Base-by-base conservation (phyloP, 106 monocot genomes). In the Dactylorhiza incarnata region DNA sequence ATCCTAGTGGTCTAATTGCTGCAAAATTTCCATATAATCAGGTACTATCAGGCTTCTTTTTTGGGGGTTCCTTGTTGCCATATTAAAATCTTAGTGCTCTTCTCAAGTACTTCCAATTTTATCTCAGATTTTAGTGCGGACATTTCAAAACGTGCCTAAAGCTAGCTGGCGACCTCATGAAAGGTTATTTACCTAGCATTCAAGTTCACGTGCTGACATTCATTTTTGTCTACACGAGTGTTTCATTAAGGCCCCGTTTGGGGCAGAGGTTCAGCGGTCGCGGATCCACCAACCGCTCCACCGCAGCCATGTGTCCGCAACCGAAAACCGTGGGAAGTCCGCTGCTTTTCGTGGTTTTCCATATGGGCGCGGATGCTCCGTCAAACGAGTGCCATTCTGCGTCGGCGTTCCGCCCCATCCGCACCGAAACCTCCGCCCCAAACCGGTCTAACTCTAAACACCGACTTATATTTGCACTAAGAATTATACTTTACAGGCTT, bases 11-110 rank as follows among this genome's bases (percentile, higher is more conserved):
- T 83, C 49, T 24, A 37, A 91, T 99, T 81, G 97, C 91, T 52
- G 97, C 97, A 73, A 99, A 89, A 65, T 94, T 99, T 69, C 75
- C 87, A 15, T 99, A 99, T 76, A 48, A 89, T 74, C 78, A 26
- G 77, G 97, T 94, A 95, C 3, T n/a, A 13, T 37, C n/a, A 23
- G 49, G 2, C 50, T 73, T 37, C 48, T 65, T 15, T 10, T 10
- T 63, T 46, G 45, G 16, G 29, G 15, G 51, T 61, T 55, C 62
- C 22, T 29, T 75, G 4, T 77, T 63, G 8, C 22, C 44, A 29
- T 59, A 63, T 11, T 58, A 25, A 16, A 72, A 16, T 43, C 15
- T 10, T 74, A 53, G 6, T 37, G 15, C 54, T 16, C 52, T 14
- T 59, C 5, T 82, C 49, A 45, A 2, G 24, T 70, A 61, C 12